Percentiles rank a stretch among this genome's conserved stretches.
Conservation (phyloP, 495 filamentous ascomycete genomes). For the Hyaloscypha variabilis region DNA sequence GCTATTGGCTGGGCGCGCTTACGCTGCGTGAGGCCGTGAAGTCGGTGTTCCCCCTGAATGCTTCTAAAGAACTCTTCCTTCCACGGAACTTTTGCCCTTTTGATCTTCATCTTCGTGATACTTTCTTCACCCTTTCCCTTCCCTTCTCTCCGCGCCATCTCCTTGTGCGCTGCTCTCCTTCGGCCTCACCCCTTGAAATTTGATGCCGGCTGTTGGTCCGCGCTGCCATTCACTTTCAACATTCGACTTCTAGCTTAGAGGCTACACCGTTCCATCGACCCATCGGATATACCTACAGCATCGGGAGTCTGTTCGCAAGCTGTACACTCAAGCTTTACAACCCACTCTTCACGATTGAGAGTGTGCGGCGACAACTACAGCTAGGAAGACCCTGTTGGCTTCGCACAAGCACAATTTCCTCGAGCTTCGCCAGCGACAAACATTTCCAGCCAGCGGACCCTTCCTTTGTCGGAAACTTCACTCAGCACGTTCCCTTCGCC, state of each 20-base stretch:
- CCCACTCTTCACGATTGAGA: not conserved
- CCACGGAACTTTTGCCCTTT: not conserved
- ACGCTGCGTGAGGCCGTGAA: not conserved
- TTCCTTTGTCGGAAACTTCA: not conserved
- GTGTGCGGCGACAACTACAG: not conserved
- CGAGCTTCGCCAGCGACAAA: not conserved
- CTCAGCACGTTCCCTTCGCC: not conserved
- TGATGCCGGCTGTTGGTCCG: not conserved
- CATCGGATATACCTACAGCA: not conserved
- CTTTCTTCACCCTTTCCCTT: slow-evolving; percentile 1
- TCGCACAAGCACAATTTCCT: not conserved
- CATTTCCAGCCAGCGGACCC: not conserved
- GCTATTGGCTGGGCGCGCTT: not conserved
- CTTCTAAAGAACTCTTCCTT: not conserved
- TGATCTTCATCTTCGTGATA: slow-evolving; percentile 6
- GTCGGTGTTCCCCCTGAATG: not conserved
- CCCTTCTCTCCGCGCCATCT: not conserved
- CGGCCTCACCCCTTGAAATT: not conserved
- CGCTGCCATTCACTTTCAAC: not conserved
- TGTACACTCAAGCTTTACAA: not conserved
- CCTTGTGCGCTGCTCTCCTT: not conserved
- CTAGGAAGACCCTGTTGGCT: not conserved
- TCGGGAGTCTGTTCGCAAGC: slow-evolving; percentile 2
- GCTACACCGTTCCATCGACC: not conserved
- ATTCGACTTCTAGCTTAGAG: not conserved